Evolutionary conservation across 805 yeast genomes (phyloP), one percentile per base, ranked within the genome.

Genomic region (Grigorovia jiainica): DNA sequence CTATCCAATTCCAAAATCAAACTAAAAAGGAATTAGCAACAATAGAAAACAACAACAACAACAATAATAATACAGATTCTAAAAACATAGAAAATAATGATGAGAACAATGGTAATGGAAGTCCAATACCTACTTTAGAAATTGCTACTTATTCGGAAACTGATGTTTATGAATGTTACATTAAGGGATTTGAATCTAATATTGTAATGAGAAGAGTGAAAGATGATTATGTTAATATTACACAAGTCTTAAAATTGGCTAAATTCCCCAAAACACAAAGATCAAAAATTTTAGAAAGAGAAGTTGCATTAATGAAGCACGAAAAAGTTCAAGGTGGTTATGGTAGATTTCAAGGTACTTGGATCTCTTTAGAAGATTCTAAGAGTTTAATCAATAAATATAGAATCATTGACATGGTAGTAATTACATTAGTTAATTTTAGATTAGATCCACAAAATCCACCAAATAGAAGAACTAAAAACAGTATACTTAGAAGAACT

Each of bases 151-250:
- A 73, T 48, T 67, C 76, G 3, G 70, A 70, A 54, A 68, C 71
- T 2, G 77, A 73, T 42, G 78, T 73, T 7, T 71, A 62, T 54
- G 87, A 81, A 57, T 75, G 79, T 55, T 79, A 78, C 38, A 73
- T 83, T 36, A 68, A 75, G 29, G 85, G 79, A 39, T 52, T 43
- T 35, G 63, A 54, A 46, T 50, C 60, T 4, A 46, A 56, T n/a
- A 53, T 61, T 35, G 60, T 60, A 3, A 92, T 92, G 97, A 76
- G 97, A 53, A 71, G 98, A 44, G 79, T 84, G 45, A 70, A 74
- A 39, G 98, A 92, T 59, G 84, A 89, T 51, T 92, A 97, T 97
- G 89, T 92, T 40, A 84, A 84, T 55, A 86, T 89, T 16, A 84
- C 94, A 0, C 95, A 84, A 57, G 80, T 84, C 31, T 66, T 84